Evolutionary conservation across 129 eudicot genomes (phyloP), one percentile per base, ranked within the genome.

Genomic region (Arctium lappa): DNA sequence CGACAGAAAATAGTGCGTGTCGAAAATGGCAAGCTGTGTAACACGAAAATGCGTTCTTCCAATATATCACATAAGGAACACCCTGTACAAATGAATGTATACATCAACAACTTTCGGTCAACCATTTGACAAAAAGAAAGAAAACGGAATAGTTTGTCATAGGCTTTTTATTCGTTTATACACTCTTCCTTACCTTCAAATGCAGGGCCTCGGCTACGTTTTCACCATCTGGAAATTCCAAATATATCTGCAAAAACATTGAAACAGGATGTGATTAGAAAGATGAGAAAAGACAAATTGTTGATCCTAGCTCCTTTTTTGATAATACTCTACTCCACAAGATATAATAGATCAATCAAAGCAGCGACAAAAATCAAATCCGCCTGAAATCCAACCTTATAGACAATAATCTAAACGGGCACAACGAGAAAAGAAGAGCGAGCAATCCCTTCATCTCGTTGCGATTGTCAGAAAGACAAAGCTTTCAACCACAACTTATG

Each of bases 1-100:
- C 77, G 75, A 87, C 97, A 15, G 97, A 95, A 70, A 95, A 89
- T 56, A 95, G 88, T 62, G 98, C 98, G 81, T 93, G 95, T 46
- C 93, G 95, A 82, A 95, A 95, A 84, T 95, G 97, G 84, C 92
- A 87, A 34, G 98, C 98, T 62, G 92, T 90, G 75, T 90, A 90
- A 78, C 88, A 78, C 15, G 92, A 88, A 88, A 95, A 86, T 3
- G 89, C 71, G 79, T 76, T 84, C 87, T 88, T 93, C 99, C 99
- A 95, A 80, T 90, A 95, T 75, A 95, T 91, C 75, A 95, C 97
- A 77, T 91, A 95, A 40, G 98, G 94, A 69, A 95, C 87, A 73
- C 99, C 98, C 99, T 95, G 92, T 82, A 83, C 79, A 78, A 40
- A 80, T 68, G 65, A 83, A 80, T 5, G 63, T 7, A 46, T 44